A percentile compares a stretch with the other conserved stretches of the same genome.
Evolutionary conservation across 495 filamentous ascomycete genomes (phyloP).

Genomic region (Penicillium psychrofluorescens): DNA sequence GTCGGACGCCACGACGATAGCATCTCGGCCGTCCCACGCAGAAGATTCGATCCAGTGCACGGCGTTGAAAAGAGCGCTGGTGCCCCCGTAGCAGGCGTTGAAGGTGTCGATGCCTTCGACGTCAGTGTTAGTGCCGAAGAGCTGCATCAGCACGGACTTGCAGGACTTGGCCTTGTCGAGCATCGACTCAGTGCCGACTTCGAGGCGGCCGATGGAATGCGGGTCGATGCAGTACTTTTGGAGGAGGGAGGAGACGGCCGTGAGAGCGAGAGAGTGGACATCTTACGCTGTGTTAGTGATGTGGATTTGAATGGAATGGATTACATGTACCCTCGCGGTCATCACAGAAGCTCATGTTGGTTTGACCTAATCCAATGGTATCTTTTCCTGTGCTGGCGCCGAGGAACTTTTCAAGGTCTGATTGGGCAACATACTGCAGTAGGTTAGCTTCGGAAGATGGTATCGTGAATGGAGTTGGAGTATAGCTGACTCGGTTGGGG

Average conservation of each 20-base stretch:
- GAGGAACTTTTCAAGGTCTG: conserved; percentile 96
- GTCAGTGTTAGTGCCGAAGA: conserved; percentile 86
- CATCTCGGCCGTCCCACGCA: conserved; percentile 92
- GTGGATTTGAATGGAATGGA: neutral
- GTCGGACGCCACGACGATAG: conserved; percentile 88
- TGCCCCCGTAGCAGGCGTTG: conserved; percentile 98
- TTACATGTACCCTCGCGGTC: conserved; percentile 79
- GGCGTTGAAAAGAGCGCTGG: conserved; percentile 94
- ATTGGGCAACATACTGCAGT: conserved; percentile 85
- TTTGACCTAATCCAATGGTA: conserved; percentile 98
- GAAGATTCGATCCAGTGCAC: conserved; percentile 98
- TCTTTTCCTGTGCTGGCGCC: conserved; percentile 92
- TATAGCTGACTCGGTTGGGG: conserved; percentile 32
- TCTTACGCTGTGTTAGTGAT: conserved; percentile 42
- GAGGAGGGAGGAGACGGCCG: conserved; percentile 78
- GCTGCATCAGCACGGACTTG: conserved; percentile 98
- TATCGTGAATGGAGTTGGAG: too few species aligned
- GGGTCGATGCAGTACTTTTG: conserved; percentile 91
- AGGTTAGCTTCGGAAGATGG: too few species aligned
- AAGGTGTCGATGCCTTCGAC: conserved; percentile 94
- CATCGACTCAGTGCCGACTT: conserved; percentile 97
- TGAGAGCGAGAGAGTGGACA: conserved; percentile 95
- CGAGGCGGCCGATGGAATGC: conserved; percentile 82
- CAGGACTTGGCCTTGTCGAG: conserved; percentile 99
- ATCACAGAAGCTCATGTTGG: conserved; percentile 99